A percentile compares a stretch with the other conserved stretches of the same genome.
phyloP scores from a whole-genome alignment of 2,329 filamentous ascomycete species.

The Ascocoryne sarcoides region DNA sequence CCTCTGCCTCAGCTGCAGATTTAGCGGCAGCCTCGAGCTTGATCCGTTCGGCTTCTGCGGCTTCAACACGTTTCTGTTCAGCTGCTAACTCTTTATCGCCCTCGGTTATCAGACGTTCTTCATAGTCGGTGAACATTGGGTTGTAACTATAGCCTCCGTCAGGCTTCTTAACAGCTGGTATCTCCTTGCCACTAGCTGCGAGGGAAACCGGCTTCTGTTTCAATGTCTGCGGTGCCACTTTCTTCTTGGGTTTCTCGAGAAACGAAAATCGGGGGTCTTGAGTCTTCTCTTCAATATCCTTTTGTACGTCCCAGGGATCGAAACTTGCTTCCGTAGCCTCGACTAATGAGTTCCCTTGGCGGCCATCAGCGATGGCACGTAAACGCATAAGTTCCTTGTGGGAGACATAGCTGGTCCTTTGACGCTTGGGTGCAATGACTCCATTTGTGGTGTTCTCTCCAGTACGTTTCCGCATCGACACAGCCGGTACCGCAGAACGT shows the following conservation, averaged over 20 bases:
- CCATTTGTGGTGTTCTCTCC: constrained; percentile 64
- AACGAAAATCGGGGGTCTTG: constrained; percentile 53
- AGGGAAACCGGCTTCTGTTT: constrained; percentile 72
- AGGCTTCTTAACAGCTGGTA: constrained; percentile 73
- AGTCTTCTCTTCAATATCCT: constrained; percentile 34
- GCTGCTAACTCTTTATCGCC: constrained; percentile 70
- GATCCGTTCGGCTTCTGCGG: constrained; percentile 57
- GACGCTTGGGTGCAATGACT: constrained; percentile 62
- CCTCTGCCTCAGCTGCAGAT: constrained; percentile 67
- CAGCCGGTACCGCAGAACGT: constrained; percentile 72
- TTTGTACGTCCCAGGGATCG: constrained; percentile 67
- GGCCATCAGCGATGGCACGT: constrained; percentile 68
- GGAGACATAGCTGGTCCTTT: constrained; percentile 70
- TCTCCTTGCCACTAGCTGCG: constrained; percentile 67
- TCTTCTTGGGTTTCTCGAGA: constrained; percentile 54
- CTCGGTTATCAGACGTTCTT: constrained; percentile 63
- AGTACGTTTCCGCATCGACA: constrained; percentile 69
- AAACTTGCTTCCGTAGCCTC: constrained; percentile 55
- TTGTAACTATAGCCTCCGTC: constrained; percentile 87
- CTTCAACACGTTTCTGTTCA: constrained; percentile 64
- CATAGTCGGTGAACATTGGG: constrained; percentile 78
- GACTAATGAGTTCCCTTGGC: constrained; percentile 31
- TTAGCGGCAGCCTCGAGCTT: constrained; percentile 58
- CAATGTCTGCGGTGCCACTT: constrained; percentile 66
- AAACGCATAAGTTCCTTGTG: constrained; percentile 76